Base-by-base conservation (phyloP, 441 rosid species). In the Populus tomentosa region DNA sequence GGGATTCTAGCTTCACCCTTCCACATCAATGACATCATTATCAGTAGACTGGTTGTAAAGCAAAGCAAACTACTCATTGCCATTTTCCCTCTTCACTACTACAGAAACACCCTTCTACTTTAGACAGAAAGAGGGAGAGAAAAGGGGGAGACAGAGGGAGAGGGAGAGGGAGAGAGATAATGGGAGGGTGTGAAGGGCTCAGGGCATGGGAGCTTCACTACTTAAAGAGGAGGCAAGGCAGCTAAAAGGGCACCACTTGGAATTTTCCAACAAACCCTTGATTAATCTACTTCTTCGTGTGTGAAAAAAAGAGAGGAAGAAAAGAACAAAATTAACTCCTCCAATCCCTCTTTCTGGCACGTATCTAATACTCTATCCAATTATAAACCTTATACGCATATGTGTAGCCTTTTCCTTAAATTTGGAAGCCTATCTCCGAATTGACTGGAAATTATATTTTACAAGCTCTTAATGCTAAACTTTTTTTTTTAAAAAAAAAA, bases 1-100 rank as follows among this genome's bases (percentile, higher is more conserved):
- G 95, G 92, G 72, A 90, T 85, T 84, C 91, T 86, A 10, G 81
- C 85, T 72, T 83, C 81, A 28, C 61, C 69, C 20, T 59, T 16
- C 77, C 75, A 61, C 78, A 59, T 74, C 42, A 74, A 9, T 11
- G 79, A 64, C 67, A 80, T n/a, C 20, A 36, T 36, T 16, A 80
- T 26, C 4, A 61, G 26, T 23, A 21, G 14, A 61, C 16, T 10
- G 46, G 40, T 26, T 7, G 75, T 74, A 72, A 69, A 5, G 38
- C 23, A 26, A 69, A 70, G 14, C 13, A 42, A 16, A 20, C 32
- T 46, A 11, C 20, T 62, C 78, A 69, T 73, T 20, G 79, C 81
- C 92, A 88, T 89, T 72, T 35, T 38, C 50, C 26, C 68, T 21
- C 23, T 1, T 18, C 35, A 8, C 14, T 4, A 3, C 65, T 30